Percentiles rank a stretch among this genome's conserved stretches.
phyloP scores from a whole-genome alignment of 805 yeast genomes.

The Kuraishia piskuri region DNA sequence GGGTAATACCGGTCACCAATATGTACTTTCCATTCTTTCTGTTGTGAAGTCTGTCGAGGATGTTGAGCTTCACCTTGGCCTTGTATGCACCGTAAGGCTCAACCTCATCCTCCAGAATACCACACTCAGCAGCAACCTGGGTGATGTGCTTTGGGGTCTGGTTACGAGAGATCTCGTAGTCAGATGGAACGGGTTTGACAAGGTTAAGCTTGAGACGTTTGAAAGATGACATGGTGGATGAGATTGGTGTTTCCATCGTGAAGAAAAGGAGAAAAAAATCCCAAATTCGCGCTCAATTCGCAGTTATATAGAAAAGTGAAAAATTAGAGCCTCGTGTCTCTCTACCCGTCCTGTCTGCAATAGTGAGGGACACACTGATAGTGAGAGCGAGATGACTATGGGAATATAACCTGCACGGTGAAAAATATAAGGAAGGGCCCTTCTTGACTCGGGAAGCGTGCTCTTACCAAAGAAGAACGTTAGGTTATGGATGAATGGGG shows the following conservation, averaged over 20 bases:
- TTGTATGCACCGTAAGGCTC: constrained; percentile 72
- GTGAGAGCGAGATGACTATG: not conserved
- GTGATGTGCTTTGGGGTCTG: constrained; percentile 66
- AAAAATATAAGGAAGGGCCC: not conserved
- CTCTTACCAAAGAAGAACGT: not conserved
- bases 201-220: constrained; percentile 31
- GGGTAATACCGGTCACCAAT: constrained; percentile 77
- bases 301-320: not conserved
- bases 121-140: constrained; percentile 62
- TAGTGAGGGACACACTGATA: not conserved
- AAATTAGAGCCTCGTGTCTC: not conserved
- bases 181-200: constrained; percentile 69
- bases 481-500: not conserved
- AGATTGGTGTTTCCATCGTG: not conserved
- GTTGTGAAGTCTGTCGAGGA: constrained; percentile 53
- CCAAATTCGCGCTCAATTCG: not conserved
- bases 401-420: not conserved
- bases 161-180: constrained; percentile 67
- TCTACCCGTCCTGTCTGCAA: not conserved
- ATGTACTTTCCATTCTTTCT: constrained; percentile 62
- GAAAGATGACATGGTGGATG: constrained; percentile 22
- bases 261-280: not conserved
- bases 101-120: constrained; percentile 56
- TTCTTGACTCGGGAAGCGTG: not conserved
- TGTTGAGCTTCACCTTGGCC: constrained; percentile 63